Percentiles rank a stretch among this genome's conserved stretches.
Evolutionary conservation across 2,329 filamentous ascomycete genomes (phyloP).

Genomic region (Graphiopsis chlorocephala): DNA sequence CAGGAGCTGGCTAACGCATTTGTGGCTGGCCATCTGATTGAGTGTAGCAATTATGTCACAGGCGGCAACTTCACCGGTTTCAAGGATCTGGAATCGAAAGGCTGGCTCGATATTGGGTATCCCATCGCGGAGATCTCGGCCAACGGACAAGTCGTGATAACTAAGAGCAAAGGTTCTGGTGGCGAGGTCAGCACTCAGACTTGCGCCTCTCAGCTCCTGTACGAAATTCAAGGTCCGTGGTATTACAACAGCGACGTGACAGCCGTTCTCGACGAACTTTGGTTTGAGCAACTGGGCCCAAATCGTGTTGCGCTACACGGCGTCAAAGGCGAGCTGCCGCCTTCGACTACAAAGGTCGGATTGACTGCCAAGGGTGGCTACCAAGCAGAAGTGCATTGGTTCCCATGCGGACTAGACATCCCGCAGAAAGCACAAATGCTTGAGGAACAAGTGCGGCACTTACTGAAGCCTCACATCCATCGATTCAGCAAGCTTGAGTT

Average conservation of each 20-base stretch:
- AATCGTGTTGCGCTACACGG: slow-evolving; percentile 51
- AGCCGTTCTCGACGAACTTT: slow-evolving; percentile 50
- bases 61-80: slow-evolving; percentile 47
- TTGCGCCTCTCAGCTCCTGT: slow-evolving; percentile 52
- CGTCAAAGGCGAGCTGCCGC: slow-evolving; percentile 44
- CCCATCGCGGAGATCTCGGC: slow-evolving; percentile 37
- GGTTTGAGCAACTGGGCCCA: slow-evolving; percentile 50
- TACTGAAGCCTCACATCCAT: slow-evolving; percentile 36
- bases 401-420: slow-evolving; percentile 46
- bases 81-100: slow-evolving; percentile 35
- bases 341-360: slow-evolving; percentile 51
- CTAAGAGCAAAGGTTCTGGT: slow-evolving; percentile 38
- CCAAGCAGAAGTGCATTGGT: slow-evolving; percentile 47
- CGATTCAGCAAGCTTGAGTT: slow-evolving; percentile 39
- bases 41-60: slow-evolving; percentile 43
- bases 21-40: slow-evolving; percentile 44
- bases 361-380: slow-evolving; percentile 48
- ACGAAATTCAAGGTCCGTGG: slow-evolving; percentile 55
- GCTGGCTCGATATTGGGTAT: slow-evolving; percentile 44
- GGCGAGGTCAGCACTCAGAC: slow-evolving; percentile 48
- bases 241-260: slow-evolving; percentile 60
- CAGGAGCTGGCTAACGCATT: slow-evolving; percentile 43
- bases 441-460: slow-evolving; percentile 44
- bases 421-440: slow-evolving; percentile 47
- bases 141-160: slow-evolving; percentile 37